A percentile compares a stretch with the other conserved stretches of the same genome.
phyloP scores from a whole-genome alignment of 345 rosid species.

The Acer campestre region DNA sequence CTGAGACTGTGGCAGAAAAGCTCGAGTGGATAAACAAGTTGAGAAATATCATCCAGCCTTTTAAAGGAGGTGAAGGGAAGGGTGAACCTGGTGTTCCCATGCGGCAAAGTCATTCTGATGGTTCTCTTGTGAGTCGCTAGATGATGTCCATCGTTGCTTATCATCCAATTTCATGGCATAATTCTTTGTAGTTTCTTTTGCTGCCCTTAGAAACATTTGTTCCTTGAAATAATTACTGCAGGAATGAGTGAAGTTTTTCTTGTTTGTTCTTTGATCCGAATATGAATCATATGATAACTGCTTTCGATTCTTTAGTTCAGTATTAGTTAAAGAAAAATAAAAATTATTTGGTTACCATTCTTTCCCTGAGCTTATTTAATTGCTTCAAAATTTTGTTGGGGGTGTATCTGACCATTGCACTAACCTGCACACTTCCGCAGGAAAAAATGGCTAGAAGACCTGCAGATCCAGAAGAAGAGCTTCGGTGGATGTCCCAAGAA shows the following conservation, averaged over 20 bases:
- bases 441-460: slow-evolving; percentile 94
- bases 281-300: too few species aligned
- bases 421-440: slow-evolving; percentile 35
- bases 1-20: slow-evolving; percentile 86
- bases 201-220: not conserved
- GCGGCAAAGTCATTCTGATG: slow-evolving; percentile 95
- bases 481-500: slow-evolving; percentile 99
- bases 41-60: slow-evolving; percentile 58
- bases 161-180: not conserved
- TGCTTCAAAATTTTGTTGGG: not conserved
- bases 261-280: not conserved
- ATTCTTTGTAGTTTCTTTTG: not conserved
- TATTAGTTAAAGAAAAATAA: not conserved
- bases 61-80: slow-evolving; percentile 66
- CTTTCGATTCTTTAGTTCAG: not conserved
- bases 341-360: not conserved
- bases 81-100: slow-evolving; percentile 57
- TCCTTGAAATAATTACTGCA: not conserved
- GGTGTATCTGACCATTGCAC: not conserved
- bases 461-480: slow-evolving; percentile 97
- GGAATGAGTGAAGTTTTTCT: slow-evolving; percentile 1
- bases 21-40: slow-evolving; percentile 85
- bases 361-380: not conserved
- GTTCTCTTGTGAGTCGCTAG: slow-evolving; percentile 87
- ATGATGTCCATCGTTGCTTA: not conserved